Evolutionary conservation across 2,329 filamentous ascomycete species (phyloP).

Genomic region (Talaromyces rugulosus): DNA sequence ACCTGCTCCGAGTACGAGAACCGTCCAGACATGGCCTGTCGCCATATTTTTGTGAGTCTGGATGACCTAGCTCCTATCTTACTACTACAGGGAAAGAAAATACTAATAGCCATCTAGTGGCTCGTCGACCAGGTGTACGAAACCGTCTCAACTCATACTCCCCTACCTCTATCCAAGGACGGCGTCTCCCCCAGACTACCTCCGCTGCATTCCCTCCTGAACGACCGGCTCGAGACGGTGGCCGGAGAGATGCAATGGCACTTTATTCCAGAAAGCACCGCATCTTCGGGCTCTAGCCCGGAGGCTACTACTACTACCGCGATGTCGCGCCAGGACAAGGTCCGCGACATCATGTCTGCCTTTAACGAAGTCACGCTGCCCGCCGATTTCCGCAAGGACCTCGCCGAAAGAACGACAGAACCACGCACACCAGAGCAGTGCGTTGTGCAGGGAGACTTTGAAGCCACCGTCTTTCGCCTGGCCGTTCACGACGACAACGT

Average conservation of each 20-base stretch:
- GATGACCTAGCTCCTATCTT: neutral
- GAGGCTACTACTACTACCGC: neutral
- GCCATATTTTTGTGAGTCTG: constrained; percentile 39
- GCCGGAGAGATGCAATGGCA: constrained; percentile 32
- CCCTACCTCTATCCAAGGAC: constrained; percentile 27
- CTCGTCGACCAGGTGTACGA: constrained; percentile 38
- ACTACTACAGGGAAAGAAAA: neutral
- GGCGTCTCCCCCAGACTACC: constrained; percentile 27
- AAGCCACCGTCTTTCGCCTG: constrained; percentile 42
- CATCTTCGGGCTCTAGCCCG: neutral
- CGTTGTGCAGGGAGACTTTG: constrained; percentile 42
- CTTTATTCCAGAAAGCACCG: constrained; percentile 21
- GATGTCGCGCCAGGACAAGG: constrained; percentile 36
- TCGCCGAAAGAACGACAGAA: constrained; percentile 28
- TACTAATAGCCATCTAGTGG: constrained; percentile 28
- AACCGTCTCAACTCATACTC: constrained; percentile 26
- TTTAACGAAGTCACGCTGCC: constrained; percentile 38
- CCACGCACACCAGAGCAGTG: constrained; percentile 36
- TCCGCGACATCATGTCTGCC: constrained; percentile 43
- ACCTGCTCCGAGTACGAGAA: constrained; percentile 32
- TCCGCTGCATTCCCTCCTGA: constrained; percentile 29
- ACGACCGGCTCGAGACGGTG: constrained; percentile 28
- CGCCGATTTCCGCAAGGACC: constrained; percentile 38
- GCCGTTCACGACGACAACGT: constrained; percentile 42
- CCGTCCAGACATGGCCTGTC: constrained; percentile 30